Percentiles rank a stretch among this genome's conserved stretches.
Conservation (phyloP, 495 filamentous ascomycete genomes). For the Talaromyces proteolyticus region DNA sequence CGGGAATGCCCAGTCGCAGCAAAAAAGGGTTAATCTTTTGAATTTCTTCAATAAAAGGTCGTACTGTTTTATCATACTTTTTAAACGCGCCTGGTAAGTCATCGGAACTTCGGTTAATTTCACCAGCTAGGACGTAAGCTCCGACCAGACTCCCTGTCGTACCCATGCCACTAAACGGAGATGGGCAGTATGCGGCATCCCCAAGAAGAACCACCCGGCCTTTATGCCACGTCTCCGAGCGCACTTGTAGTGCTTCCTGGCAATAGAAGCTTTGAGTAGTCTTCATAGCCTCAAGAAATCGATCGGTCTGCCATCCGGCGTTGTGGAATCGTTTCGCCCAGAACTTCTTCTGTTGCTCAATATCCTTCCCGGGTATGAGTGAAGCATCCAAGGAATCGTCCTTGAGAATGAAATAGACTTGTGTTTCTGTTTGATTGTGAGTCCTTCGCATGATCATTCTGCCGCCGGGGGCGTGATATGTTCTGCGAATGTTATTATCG, state of each 20-base stretch:
- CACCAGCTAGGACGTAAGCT: slow-evolving; percentile 49
- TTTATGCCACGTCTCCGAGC: slow-evolving; percentile 34
- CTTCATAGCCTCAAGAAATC: slow-evolving; percentile 36
- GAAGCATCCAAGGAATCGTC: slow-evolving; percentile 14
- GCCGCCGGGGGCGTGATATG: slow-evolving; percentile 15
- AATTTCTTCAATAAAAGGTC: slow-evolving; percentile 22
- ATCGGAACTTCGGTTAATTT: slow-evolving; percentile 24
- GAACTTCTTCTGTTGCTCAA: slow-evolving; percentile 21
- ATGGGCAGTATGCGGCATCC: slow-evolving; percentile 49
- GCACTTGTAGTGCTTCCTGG: slow-evolving; percentile 32
- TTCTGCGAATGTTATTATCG: slow-evolving; percentile 20
- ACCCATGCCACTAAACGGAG: slow-evolving; percentile 43
- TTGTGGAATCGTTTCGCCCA: slow-evolving; percentile 24
- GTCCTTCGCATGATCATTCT: slow-evolving; percentile 20
- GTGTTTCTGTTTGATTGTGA: slow-evolving; percentile 13
- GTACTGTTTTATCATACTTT: slow-evolving; percentile 19
- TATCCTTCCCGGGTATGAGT: slow-evolving; percentile 8
- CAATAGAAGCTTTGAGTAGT: slow-evolving; percentile 44
- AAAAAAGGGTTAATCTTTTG: slow-evolving; percentile 17
- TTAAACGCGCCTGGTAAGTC: slow-evolving; percentile 18
- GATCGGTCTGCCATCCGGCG: slow-evolving; percentile 38
- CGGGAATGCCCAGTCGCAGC: slow-evolving; percentile 12
- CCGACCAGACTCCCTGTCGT: slow-evolving; percentile 39
- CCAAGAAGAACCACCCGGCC: slow-evolving; percentile 48
- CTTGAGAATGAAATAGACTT: slow-evolving; percentile 17